Conservation (phyloP, 108 stramenopile genomes). For the Skeletonema costatum region DNA sequence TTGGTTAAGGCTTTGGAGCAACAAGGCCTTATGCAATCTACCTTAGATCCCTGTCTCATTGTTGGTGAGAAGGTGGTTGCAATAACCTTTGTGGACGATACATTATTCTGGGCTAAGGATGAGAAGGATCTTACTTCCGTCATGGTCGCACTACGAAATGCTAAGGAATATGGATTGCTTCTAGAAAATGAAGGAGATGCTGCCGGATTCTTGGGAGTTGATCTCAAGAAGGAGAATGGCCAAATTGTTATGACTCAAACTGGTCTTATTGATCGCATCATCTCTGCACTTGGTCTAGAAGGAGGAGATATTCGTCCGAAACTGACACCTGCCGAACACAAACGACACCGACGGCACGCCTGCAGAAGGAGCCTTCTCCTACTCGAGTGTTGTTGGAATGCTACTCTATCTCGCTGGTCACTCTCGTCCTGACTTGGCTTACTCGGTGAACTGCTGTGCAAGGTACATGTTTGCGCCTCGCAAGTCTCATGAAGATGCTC, state of each 20-base stretch:
- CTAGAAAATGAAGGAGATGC: conserved; percentile 13
- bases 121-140: conserved; percentile 7
- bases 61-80: conserved; percentile 21
- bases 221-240: neutral
- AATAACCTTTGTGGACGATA: conserved; percentile 55
- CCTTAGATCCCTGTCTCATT: conserved; percentile 57
- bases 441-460: conserved; percentile 38
- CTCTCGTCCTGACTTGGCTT: conserved; percentile 45
- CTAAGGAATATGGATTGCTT: neutral
- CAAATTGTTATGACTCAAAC: conserved; percentile 31
- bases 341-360: conserved; percentile 35
- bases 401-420: conserved; percentile 50
- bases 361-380: conserved; percentile 36
- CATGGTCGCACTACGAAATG: neutral
- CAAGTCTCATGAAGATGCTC: conserved; percentile 38
- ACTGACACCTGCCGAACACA: neutral
- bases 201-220: conserved; percentile 23
- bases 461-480: conserved; percentile 39
- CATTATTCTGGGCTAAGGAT: neutral
- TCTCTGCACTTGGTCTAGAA: conserved; percentile 47
- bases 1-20: conserved; percentile 12
- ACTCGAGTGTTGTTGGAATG: conserved; percentile 50
- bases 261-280: conserved; percentile 53
- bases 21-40: conserved; percentile 14
- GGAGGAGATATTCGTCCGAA: neutral